Evolutionary conservation across 176 grass and related monocot genomes (phyloP), one percentile per base, ranked within the genome.

Genomic region (Ananas comosus): DNA sequence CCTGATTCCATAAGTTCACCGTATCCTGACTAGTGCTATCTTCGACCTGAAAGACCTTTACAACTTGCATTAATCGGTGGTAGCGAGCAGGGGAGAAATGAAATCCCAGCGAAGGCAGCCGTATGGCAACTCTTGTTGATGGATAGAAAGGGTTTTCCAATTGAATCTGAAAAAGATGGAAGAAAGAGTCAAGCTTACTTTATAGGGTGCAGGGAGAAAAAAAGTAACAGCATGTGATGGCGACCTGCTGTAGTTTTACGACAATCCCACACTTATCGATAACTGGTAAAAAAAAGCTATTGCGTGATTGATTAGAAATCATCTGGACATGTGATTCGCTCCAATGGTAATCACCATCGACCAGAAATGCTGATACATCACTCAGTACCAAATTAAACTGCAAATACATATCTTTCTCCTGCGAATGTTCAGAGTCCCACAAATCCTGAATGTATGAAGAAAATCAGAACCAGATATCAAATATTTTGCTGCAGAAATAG

Each of bases 71-170:
- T 72, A 96, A 69, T 66, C 93, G 80, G 68, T 96, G 93, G 58
- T 96, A 96, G 64, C 93, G 81, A 76, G 93, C 93, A 14, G 93
- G 93, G 63, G 93, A 96, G 65, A 96, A 96, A 80, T 96, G 88
- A 70, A 96, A 96, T 13, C 88, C 93, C 70, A 96, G 80, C 56
- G 93, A 96, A 63, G 93, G 93, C 65, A 96, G 85, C 53, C 88
- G 86, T 51, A 96, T 59, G 51, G 93, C 93, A 68, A 96, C 72
- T 81, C 93, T 91, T 71, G 84, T 92, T 50, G 88, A 92, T 68
- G 93, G 93, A 80, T 92, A 90, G 6, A 72, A 70, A 76, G 88
- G 86, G 83, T 77, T 92, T 82, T 96, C 93, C 64, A 81, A 83
- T 81, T 96, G 88, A 22, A 92, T 96, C 93, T 96, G 76, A 59